Evolutionary conservation across 768 basidiomycete genomes (phyloP).

Genomic region (Mycena metata): DNA sequence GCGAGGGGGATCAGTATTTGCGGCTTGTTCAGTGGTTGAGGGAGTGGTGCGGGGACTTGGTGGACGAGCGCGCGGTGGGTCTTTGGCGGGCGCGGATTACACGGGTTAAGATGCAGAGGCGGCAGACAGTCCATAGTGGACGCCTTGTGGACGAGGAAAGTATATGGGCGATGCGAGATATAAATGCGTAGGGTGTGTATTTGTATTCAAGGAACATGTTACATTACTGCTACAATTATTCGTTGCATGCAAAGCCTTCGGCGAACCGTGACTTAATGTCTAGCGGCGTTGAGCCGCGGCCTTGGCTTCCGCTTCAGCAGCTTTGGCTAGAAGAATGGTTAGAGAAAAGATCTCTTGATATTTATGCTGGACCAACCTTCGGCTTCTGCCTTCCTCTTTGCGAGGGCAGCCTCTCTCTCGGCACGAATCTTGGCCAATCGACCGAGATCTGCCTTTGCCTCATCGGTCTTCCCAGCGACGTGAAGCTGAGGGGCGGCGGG

Average conservation of each 20-base stretch:
- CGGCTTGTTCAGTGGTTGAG: conserved; percentile 65
- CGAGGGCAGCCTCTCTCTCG: conserved; percentile 90
- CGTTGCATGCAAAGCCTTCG: not conserved
- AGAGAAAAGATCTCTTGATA: not conserved
- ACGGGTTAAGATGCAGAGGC: conserved; percentile 47
- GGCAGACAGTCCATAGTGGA: conserved; percentile 42
- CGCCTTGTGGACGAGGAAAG: conserved; percentile 26
- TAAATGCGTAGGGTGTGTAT: not conserved
- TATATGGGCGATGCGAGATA: conserved; percentile 16
- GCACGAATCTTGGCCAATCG: conserved; percentile 88
- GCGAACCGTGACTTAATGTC: conserved; percentile 36
- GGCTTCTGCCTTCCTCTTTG: conserved; percentile 89
- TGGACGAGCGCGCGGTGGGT: conserved; percentile 52
- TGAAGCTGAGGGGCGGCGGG: conserved; percentile 65
- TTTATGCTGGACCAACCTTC: conserved; percentile 67
- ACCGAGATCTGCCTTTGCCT: conserved; percentile 91
- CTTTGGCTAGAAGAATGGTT: conserved; percentile 63
- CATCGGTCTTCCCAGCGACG: conserved; percentile 85
- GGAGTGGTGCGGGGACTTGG: conserved; percentile 65
- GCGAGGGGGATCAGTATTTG: conserved; percentile 56
- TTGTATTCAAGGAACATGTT: not conserved
- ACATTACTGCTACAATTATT: conserved; percentile 26
- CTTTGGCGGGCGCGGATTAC: conserved; percentile 51
- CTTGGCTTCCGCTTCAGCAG: conserved; percentile 74
- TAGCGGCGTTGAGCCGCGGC: conserved; percentile 36